Percentiles rank a stretch among this genome's conserved stretches.
These are phyloP conservation scores for Diutina siamensis DNA, from an alignment of 1,139 yeast species.

Conservation along the genomic window DNA sequence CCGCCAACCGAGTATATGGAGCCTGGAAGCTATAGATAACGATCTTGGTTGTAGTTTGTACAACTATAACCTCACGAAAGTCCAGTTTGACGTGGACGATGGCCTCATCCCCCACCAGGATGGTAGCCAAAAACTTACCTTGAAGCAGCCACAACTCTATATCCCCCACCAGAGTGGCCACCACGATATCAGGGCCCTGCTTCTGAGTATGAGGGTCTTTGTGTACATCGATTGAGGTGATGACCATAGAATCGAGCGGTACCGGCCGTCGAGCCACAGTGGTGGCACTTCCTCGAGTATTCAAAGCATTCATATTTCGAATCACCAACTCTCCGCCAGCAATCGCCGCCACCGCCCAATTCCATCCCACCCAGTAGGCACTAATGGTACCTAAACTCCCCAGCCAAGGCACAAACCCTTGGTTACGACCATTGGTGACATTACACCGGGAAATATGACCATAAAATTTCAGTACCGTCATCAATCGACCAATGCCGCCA, in stretches of 20 bases:
- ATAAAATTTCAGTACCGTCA: constrained; percentile 20
- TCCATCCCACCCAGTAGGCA: constrained; percentile 23
- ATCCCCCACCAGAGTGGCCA: neutral
- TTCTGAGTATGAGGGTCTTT: neutral
- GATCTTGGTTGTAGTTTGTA: constrained; percentile 13
- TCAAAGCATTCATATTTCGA: constrained; percentile 2
- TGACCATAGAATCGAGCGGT: neutral
- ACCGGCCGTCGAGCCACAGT: no score
- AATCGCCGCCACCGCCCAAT: constrained; percentile 13
- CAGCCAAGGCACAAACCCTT: constrained; percentile 22
- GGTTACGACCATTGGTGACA: constrained; percentile 29
- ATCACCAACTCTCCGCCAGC: neutral
- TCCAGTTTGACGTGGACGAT: constrained; percentile 20
- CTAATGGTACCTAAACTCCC: constrained; percentile 14
- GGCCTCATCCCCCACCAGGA: constrained; percentile 11
- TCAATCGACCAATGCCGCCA: constrained; percentile 13
- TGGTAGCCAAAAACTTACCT: neutral
- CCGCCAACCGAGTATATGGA: constrained; percentile 4
- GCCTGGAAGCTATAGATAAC: constrained; percentile 9
- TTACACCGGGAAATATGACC: constrained; percentile 30
- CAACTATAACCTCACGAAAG: constrained; percentile 18
- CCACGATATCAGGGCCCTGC: neutral
- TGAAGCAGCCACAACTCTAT: neutral
- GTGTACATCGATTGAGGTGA: neutral
- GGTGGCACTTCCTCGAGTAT: constrained; percentile 1